phyloP scores from a whole-genome alignment of 192 early-diverging fungal species.

The Podila horticola region DNA sequence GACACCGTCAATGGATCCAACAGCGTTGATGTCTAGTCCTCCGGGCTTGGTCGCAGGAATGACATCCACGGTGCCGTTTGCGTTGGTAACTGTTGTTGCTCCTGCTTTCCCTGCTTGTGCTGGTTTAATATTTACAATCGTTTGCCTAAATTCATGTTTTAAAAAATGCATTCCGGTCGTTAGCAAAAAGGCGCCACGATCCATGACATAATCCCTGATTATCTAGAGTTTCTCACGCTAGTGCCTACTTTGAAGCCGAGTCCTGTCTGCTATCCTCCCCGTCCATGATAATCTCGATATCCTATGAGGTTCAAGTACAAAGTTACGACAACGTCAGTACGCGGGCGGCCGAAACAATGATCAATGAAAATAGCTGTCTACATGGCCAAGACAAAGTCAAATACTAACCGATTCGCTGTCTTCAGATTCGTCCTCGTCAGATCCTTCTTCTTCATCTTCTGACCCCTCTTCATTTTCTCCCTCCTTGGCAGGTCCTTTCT shows the following conservation, averaged over 20 bases:
- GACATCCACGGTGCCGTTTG: constrained; percentile 50
- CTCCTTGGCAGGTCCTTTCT: constrained; percentile 1
- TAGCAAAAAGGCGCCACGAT: not conserved
- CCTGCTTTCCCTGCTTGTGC: constrained; percentile 43
- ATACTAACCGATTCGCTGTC: constrained; percentile 71
- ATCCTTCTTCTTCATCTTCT: constrained; percentile 31
- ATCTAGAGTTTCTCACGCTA: not conserved
- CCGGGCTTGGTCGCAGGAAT: constrained; percentile 48
- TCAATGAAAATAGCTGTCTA: not conserved
- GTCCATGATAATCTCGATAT: constrained; percentile 80
- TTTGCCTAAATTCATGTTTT: constrained; percentile 11
- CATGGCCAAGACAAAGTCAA: not conserved
- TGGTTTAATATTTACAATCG: constrained; percentile 63
- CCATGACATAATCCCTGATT: too few species aligned
- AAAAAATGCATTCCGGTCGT: not conserved
- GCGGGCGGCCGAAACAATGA: not conserved
- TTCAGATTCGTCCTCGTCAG: constrained; percentile 57
- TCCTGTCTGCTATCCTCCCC: constrained; percentile 52
- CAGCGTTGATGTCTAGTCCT: constrained; percentile 72
- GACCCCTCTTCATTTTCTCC: constrained; percentile 5
- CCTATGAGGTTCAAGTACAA: constrained; percentile 46
- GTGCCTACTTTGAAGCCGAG: constrained; percentile 29
- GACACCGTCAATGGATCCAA: constrained; percentile 83
- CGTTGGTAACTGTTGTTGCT: constrained; percentile 47
- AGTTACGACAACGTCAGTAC: too few species aligned